Base-by-base conservation (phyloP, 805 yeast genomes). In the Metschnikowia corniflorae region DNA sequence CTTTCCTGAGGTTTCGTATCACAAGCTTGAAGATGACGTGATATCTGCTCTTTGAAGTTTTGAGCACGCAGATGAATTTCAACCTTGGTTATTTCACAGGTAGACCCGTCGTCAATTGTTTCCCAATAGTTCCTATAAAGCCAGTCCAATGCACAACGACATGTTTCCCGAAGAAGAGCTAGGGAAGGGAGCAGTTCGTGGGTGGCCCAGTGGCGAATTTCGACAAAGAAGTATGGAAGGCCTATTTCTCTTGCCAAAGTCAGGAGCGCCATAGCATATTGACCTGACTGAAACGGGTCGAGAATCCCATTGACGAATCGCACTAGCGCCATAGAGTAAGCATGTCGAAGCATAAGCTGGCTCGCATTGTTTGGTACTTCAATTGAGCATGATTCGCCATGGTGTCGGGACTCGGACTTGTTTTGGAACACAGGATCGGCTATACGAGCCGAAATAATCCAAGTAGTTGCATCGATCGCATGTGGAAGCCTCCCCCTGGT, bases 261-360 rank as follows among this genome's bases (percentile, higher is more conserved):
- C 44, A 83, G 82, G 49, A 93, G 62, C 5, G 97, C 89, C 12
- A 83, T 74, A 0, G 96, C 96, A 54, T 64, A 81, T 29, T 71
- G 75, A 1, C 88, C 76, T 49, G 80, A 85, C 58, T 93, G 98
- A 32, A 73, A 73, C 0, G 95, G 93, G 57, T 93, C 98, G 24
- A 93, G 60, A 3, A 87, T 58, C 2, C 97, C 97, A 58, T 93
- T 93, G 17, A 93, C 97, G 61, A 91, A 87, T 40, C 94, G 67
- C 18, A 87, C 80, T 9, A 89, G 51, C 0, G 87, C 77, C 85
- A 84, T 80, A 0, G 88, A 64, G 54, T 84, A 85, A 5, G 80
- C 67, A 43, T 79, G 50, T 3, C 50, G 41, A 42, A 77, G 71
- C 2, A 77, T 50, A 0, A 65, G 44, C 31, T 55, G 54, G 9